Percentiles rank a stretch among this genome's conserved stretches.
phyloP scores from a whole-genome alignment of 768 basidiomycete genomes.

The Glaciozyma martinii region DNA sequence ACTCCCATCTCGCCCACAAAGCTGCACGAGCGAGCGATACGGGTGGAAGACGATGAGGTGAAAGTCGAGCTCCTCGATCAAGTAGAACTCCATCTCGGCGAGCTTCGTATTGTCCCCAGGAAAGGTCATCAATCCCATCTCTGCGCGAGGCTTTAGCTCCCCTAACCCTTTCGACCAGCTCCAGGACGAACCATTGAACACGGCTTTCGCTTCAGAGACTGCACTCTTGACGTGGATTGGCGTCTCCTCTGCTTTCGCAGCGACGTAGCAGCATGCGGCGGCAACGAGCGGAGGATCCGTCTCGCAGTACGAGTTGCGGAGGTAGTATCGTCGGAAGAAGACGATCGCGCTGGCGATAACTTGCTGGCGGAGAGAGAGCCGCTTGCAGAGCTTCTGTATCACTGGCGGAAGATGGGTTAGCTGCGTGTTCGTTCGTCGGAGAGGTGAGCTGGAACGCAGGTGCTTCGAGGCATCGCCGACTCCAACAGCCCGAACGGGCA shows the following conservation, averaged over 20 bases:
- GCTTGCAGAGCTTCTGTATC: slow-evolving; percentile 78
- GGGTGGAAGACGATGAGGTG: slow-evolving; percentile 90
- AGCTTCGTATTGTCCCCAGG: slow-evolving; percentile 74
- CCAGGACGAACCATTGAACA: slow-evolving; percentile 54
- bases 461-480: neutral
- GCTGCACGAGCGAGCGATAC: slow-evolving; percentile 69
- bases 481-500: neutral
- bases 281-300: slow-evolving; percentile 91
- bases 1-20: slow-evolving; percentile 39
- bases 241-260: slow-evolving; percentile 93
- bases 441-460: neutral
- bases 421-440: neutral
- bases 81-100: slow-evolving; percentile 96
- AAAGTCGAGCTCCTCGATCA: slow-evolving; percentile 92
- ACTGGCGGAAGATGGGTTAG: slow-evolving; percentile 44
- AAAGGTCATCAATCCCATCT: slow-evolving; percentile 68
- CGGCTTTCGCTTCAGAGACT: slow-evolving; percentile 64
- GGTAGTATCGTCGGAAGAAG: slow-evolving; percentile 92
- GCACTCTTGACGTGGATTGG: slow-evolving; percentile 91
- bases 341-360: slow-evolving; percentile 90
- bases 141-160: slow-evolving; percentile 34
- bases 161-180: neutral
- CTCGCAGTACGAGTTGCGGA: slow-evolving; percentile 86
- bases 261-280: slow-evolving; percentile 87
- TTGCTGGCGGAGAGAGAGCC: slow-evolving; percentile 71